A percentile compares a stretch with the other conserved stretches of the same genome.
Evolutionary conservation across 208 protist species (phyloP).

Genomic region (Leishmania martiniquensis): DNA sequence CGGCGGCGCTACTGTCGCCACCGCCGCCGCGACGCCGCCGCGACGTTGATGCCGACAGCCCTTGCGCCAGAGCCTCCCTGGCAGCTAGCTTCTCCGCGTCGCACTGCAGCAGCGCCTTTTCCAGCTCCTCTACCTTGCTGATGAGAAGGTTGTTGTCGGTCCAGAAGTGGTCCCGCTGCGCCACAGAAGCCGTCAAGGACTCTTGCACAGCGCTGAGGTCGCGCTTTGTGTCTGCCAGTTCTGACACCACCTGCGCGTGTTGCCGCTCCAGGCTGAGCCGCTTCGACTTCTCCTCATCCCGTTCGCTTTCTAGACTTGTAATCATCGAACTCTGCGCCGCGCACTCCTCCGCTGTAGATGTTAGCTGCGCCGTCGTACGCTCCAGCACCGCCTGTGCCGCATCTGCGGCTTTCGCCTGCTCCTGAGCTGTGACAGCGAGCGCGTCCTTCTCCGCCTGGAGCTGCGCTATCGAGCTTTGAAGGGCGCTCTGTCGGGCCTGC

Average conservation of each 20-base stretch:
- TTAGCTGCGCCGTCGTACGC: slow-evolving; percentile 6
- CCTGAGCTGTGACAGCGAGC: slow-evolving; percentile 10
- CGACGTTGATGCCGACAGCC: slow-evolving; percentile 23
- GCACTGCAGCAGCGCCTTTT: slow-evolving; percentile 56
- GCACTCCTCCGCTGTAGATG: background rate
- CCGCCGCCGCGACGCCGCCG: slow-evolving; percentile 18
- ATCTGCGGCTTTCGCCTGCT: background rate
- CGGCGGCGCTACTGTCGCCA: background rate
- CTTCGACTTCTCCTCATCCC: slow-evolving; percentile 3
- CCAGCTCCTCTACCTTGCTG: slow-evolving; percentile 49
- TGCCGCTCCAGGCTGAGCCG: slow-evolving; percentile 13
- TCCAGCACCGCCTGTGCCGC: slow-evolving; percentile 13
- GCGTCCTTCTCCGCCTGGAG: slow-evolving; percentile 11
- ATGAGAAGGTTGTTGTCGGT: slow-evolving; percentile 70
- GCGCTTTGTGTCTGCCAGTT: slow-evolving; percentile 21
- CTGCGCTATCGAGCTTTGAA: slow-evolving; percentile 1
- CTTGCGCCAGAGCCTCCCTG: slow-evolving; percentile 59
- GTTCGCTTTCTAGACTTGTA: slow-evolving; percentile 4
- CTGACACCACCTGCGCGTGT: slow-evolving; percentile 13
- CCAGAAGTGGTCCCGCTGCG: slow-evolving; percentile 51
- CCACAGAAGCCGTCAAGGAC: slow-evolving; percentile 9
- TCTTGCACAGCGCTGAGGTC: slow-evolving; percentile 22
- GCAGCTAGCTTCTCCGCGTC: slow-evolving; percentile 67
- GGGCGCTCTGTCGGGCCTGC: slow-evolving; percentile 20
- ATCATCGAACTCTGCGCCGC: slow-evolving; percentile 1